Conservation (phyloP, 257 asterid genomes). For the Ilex asprella region DNA sequence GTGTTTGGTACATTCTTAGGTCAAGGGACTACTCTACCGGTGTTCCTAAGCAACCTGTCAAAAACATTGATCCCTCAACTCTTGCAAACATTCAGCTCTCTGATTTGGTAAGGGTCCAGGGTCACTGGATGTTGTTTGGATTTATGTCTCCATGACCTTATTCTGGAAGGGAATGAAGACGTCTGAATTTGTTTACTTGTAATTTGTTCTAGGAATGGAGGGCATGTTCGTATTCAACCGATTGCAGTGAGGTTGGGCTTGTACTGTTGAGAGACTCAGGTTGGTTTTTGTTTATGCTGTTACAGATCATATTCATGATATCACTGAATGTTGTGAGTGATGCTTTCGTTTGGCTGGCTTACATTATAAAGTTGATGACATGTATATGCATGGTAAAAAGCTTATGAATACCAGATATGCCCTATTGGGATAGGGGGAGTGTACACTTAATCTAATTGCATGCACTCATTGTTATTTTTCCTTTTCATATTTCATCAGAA, state of each 20-base stretch:
- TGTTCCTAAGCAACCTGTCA: conserved; percentile 37
- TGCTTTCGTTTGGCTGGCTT: too few species aligned
- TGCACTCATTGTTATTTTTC: background rate
- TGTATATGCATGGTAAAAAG: background rate
- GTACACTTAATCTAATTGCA: background rate
- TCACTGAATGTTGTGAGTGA: too few species aligned
- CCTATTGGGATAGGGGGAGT: too few species aligned
- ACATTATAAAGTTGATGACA: too few species aligned
- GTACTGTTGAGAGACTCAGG: conserved; percentile 62
- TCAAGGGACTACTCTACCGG: conserved; percentile 37
- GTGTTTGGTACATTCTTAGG: conserved; percentile 32
- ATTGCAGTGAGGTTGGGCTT: conserved; percentile 85
- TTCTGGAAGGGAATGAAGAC: conserved; percentile 7
- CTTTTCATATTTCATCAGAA: conserved; percentile 36
- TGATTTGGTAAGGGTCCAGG: conserved; percentile 65
- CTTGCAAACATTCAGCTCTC: conserved; percentile 59
- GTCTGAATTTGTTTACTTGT: conserved; percentile 4
- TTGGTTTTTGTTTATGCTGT: conserved; percentile 21
- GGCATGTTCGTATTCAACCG: conserved; percentile 59
- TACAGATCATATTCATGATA: too few species aligned
- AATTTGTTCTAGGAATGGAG: conserved; percentile 64
- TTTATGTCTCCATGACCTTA: conserved; percentile 7
- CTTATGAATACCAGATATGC: background rate
- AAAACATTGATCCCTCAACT: conserved; percentile 37
- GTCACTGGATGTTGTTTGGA: conserved; percentile 8